Evolutionary conservation across 1,284 basidiomycete genomes (phyloP), one percentile per base, ranked within the genome.

Genomic region (Athelia psychrophila): DNA sequence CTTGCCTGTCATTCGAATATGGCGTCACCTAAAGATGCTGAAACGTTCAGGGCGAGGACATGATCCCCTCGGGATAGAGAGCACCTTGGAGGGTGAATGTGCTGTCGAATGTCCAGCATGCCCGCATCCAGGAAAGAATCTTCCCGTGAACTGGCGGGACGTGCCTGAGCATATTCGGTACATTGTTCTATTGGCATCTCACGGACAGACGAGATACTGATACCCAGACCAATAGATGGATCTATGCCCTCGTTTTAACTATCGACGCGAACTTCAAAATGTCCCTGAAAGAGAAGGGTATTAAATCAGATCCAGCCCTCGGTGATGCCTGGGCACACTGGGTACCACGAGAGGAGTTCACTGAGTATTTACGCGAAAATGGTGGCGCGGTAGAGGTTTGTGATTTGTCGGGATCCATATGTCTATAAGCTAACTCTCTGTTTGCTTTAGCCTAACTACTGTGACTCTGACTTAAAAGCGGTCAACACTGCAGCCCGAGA

Each of bases 41-140:
- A 72, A 72, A 51, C 52, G 64, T 15, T 59, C 58, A 6, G 68
- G 69, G 0, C 54, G 62, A 16, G 68, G 67, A 1, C 66, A 73
- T 49, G 53, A 59, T 44, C 40, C 54, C 0, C 40, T 30, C 0
- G 65, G 67, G 8, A 50, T 64, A 0, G 25, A 30, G 2, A 59
- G 51, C 0, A 71, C 62, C 0, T 33, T 46, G 20, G 46, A 35
- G n/a, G 71, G 70, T 0, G 58, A 63, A 15, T 65, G 63, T 19
- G 65, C 64, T 1, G 49, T 73, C 1, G 42, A 55, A 2, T 74
- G 72, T 54, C 70, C 66, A 5, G 67, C 70, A 1, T 73, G 71
- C 51, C 71, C 71, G 0, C 58, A 65, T 6, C 64, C 63, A 0
- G 64, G 58, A 1, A 57, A 59, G 27, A 74, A 74, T 54, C 51